These are phyloP conservation scores for Clausena lansium DNA, from an alignment of 345 rosid species.

Conservation along the genomic window DNA sequence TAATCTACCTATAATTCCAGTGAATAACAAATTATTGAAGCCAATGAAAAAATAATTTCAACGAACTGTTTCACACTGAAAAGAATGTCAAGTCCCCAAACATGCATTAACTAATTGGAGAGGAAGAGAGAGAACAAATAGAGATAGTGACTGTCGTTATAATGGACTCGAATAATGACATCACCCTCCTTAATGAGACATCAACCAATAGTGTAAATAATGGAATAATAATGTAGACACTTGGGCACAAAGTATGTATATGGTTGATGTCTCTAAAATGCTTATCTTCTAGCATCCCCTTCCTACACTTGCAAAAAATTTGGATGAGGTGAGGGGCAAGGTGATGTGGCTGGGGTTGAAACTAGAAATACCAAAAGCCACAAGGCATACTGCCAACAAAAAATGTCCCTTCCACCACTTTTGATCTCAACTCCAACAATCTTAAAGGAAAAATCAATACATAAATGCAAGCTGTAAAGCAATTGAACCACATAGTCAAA, in stretches of 20 bases:
- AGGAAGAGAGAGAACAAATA: not conserved
- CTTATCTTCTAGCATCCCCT: constrained; percentile 1
- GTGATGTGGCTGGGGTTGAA: constrained; percentile 6
- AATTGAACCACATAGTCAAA: constrained; percentile 2
- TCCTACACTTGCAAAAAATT: not conserved
- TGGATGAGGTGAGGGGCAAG: not conserved
- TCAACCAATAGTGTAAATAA: constrained; percentile 4
- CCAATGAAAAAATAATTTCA: not conserved
- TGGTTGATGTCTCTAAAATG: constrained; percentile 12
- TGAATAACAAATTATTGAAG: not conserved
- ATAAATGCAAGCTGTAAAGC: constrained; percentile 21
- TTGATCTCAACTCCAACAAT: constrained; percentile 10
- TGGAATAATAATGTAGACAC: not conserved
- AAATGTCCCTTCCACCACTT: constrained; percentile 8
- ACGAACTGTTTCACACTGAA: not conserved
- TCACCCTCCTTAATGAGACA: constrained; percentile 5
- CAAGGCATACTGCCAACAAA: constrained; percentile 11
- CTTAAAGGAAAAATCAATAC: constrained; percentile 12
- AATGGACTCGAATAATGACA: constrained; percentile 6
- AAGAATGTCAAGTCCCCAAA: not conserved
- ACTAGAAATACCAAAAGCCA: not conserved
- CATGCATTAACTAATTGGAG: not conserved
- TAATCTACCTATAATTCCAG: constrained; percentile 13
- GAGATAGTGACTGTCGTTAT: constrained; percentile 7
- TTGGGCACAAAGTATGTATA: constrained; percentile 9